Evolutionary conservation across 768 basidiomycete genomes (phyloP).

Genomic region (Paxillus involutus): DNA sequence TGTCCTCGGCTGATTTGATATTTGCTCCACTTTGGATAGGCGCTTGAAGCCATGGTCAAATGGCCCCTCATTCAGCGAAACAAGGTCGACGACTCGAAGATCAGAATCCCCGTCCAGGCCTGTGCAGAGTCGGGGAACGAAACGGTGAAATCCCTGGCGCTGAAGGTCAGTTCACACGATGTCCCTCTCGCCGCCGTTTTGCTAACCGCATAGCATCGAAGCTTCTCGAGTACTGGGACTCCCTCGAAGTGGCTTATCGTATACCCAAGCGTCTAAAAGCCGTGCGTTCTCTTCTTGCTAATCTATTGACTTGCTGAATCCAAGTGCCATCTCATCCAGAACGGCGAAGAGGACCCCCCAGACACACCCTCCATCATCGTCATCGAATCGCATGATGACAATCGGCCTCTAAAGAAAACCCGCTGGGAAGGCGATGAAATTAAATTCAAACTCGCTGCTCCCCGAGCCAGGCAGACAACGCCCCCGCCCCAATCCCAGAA

Average conservation of each 20-base stretch:
- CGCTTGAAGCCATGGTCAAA: slow-evolving; percentile 61
- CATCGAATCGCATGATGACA: slow-evolving; percentile 25
- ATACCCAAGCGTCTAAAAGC: slow-evolving; percentile 74
- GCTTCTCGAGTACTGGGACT: slow-evolving; percentile 81
- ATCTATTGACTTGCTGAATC: neutral
- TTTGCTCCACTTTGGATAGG: slow-evolving; percentile 33
- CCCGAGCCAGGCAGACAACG: neutral
- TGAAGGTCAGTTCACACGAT: slow-evolving; percentile 48
- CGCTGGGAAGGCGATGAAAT: slow-evolving; percentile 28
- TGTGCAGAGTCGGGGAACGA: slow-evolving; percentile 58
- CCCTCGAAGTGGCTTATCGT: slow-evolving; percentile 74
- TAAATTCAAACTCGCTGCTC: slow-evolving; percentile 14
- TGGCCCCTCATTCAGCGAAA: slow-evolving; percentile 89
- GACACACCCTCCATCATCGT: slow-evolving; percentile 18
- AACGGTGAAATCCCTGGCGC: slow-evolving; percentile 54
- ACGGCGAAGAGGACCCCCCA: slow-evolving; percentile 30
- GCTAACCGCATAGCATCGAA: slow-evolving; percentile 27
- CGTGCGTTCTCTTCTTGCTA: slow-evolving; percentile 24
- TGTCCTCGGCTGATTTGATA: neutral
- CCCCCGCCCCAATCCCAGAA: neutral
- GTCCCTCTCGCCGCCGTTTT: neutral
- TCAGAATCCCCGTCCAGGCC: slow-evolving; percentile 60
- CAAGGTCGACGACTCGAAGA: slow-evolving; percentile 85
- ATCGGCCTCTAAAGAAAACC: slow-evolving; percentile 32
- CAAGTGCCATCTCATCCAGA: slow-evolving; percentile 10